Base-by-base conservation (phyloP, 2,329 filamentous ascomycete genomes). In the Epichloe coenophiala region DNA sequence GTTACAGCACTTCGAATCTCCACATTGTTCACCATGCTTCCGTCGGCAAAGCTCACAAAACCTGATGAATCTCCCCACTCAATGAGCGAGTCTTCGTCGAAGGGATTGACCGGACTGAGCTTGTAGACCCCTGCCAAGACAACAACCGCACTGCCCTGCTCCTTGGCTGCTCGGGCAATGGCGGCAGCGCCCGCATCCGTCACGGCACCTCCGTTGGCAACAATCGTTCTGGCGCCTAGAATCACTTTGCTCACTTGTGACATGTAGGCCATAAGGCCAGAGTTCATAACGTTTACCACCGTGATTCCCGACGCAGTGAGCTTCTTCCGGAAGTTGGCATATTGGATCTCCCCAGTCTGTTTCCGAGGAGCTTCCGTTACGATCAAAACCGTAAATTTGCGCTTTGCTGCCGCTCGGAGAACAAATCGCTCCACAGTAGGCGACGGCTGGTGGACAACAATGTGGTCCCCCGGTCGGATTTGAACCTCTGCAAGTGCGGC, bases 181-280 rank as follows among this genome's bases (percentile, higher is more conserved):
- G 86, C 81, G 19, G 81, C 81, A 9, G 87, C 86, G n/a, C 93
- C 93, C 5, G 86, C 82, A 40, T 89, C 84, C 17, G 88, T 86
- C 31, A 97, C 77, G 27, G 95, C 78, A 6, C 86, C 86, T 48
- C 93, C 93, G 60, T 95, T 93, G 47, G 88, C 87, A 44, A 94
- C 81, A 31, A 98, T 87, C 3, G 86, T 84, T 61, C 90, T 85
- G 5, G 91, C 91, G 12, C 86, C 84, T 6, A 98, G 74, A 46
- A 98, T 86, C 54, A 98, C 91, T 71, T 96, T 96, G 74, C 91
- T 94, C 59, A 96, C 88, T 53, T 86, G 82, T 8, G 90, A 86
- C 87, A 98, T 97, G 60, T 97, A 86, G 1, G 90, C 89, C 70
- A 90, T 94, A 49, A 95, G 78, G 9, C 88, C 86, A 7, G 83